Conservation (phyloP, 2,329 filamentous ascomycete genomes). For the Emmonsiellopsis sp. region DNA sequence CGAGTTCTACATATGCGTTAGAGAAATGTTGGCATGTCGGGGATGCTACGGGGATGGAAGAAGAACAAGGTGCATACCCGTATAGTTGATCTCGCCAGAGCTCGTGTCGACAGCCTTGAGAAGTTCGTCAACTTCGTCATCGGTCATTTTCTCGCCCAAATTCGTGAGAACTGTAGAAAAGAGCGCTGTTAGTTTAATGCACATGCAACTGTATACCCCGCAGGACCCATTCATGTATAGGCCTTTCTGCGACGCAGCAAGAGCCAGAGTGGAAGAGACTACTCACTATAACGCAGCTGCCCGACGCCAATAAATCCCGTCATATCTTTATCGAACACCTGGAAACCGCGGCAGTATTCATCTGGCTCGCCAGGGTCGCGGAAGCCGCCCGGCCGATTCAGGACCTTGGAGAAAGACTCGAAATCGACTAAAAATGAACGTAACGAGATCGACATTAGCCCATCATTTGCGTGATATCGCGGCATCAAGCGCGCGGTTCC, state of each 20-base stretch:
- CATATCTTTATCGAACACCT: slow-evolving; percentile 99
- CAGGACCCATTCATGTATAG: not conserved
- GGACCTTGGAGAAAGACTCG: slow-evolving; percentile 89
- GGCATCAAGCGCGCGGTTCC: not conserved
- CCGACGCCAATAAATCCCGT: slow-evolving; percentile 96
- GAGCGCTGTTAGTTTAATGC: not conserved
- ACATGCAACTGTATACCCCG: not conserved
- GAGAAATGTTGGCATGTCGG: slow-evolving; percentile 9
- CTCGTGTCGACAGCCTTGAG: slow-evolving; percentile 96
- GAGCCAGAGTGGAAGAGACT: too few species aligned
- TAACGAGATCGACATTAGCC: not conserved
- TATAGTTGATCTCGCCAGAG: slow-evolving; percentile 96
- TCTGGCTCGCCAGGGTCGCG: slow-evolving; percentile 95
- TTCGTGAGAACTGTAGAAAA: slow-evolving; percentile 67
- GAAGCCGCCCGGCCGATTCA: slow-evolving; percentile 96
- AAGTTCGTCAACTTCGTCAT: slow-evolving; percentile 97
- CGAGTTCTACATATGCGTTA: slow-evolving; percentile 51
- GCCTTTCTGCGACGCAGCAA: not conserved
- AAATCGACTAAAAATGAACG: slow-evolving; percentile 66
- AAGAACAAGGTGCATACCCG: slow-evolving; percentile 49
- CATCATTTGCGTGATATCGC: not conserved
- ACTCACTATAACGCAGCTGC: slow-evolving; percentile 76
- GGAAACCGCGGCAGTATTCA: slow-evolving; percentile 96
- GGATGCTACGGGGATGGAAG: not conserved
- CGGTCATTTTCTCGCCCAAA: slow-evolving; percentile 97